Evolutionary conservation across 2,329 filamentous ascomycete species (phyloP).

Genomic region (Emergomyces africanus): DNA sequence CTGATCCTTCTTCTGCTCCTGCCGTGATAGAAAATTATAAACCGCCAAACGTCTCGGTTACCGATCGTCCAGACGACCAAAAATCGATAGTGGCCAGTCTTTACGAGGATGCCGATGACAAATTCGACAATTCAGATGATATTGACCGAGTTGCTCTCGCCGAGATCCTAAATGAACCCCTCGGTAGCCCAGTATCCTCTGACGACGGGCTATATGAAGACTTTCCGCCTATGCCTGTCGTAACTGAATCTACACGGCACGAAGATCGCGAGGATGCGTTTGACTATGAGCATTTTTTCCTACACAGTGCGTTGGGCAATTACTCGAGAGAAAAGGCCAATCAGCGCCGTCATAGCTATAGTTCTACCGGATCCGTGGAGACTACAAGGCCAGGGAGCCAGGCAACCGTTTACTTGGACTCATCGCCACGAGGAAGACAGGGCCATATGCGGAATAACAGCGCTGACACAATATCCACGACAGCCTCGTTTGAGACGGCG

Average conservation of each 20-base stretch:
- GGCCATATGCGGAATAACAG: slow-evolving; percentile 41
- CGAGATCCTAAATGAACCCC: slow-evolving; percentile 37
- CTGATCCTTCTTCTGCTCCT: neutral
- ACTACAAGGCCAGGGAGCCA: slow-evolving; percentile 31
- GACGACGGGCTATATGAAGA: slow-evolving; percentile 19
- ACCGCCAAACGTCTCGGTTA: neutral
- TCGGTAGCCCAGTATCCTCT: slow-evolving; percentile 24
- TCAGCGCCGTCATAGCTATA: slow-evolving; percentile 21
- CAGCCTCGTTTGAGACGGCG: slow-evolving; percentile 52
- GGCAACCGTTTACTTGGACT: slow-evolving; percentile 1
- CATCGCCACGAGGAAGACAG: slow-evolving; percentile 8
- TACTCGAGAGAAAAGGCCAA: slow-evolving; percentile 21
- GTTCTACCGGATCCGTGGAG: slow-evolving; percentile 37
- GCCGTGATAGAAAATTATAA: neutral
- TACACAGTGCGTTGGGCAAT: slow-evolving; percentile 79
- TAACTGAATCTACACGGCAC: slow-evolving; percentile 56
- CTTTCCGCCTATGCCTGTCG: slow-evolving; percentile 20
- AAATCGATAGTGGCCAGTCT: slow-evolving; percentile 24
- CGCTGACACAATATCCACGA: slow-evolving; percentile 47
- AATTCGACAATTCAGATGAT: slow-evolving; percentile 29
- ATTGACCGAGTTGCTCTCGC: slow-evolving; percentile 53
- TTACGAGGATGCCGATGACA: slow-evolving; percentile 31
- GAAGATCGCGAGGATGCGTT: slow-evolving; percentile 93
- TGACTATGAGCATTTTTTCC: slow-evolving; percentile 91
- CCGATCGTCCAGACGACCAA: slow-evolving; percentile 12